Conservation (phyloP, 208 protist species). For the Endotrypanum monterogeii region DNA sequence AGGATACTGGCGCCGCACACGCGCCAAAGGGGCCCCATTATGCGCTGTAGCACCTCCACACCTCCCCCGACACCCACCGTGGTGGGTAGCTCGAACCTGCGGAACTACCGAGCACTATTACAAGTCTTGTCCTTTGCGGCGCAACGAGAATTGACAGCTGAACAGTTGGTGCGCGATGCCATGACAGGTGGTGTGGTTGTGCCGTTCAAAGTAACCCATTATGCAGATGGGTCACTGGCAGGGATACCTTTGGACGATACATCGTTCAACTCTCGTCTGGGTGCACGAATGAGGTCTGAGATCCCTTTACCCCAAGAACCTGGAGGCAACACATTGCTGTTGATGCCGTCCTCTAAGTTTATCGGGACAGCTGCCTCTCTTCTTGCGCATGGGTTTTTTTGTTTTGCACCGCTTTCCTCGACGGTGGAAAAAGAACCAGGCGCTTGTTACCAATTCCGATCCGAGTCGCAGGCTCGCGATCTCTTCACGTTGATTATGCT, state of each 20-base stretch:
- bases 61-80: neutral
- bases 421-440: constrained; percentile 32
- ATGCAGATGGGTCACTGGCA: neutral
- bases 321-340: constrained; percentile 9
- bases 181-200: constrained; percentile 64
- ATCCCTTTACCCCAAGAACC: neutral
- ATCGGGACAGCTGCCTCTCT: constrained; percentile 43
- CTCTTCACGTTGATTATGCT: constrained; percentile 56
- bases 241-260: neutral
- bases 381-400: constrained; percentile 64
- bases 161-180: constrained; percentile 55
- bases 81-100: constrained; percentile 31
- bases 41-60: constrained; percentile 5
- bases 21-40: neutral
- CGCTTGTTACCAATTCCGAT: constrained; percentile 16
- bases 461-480: constrained; percentile 56
- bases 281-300: neutral
- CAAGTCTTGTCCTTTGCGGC: constrained; percentile 66
- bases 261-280: neutral
- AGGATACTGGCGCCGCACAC: neutral
- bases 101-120: constrained; percentile 61
- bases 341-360: constrained; percentile 66
- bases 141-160: constrained; percentile 36
- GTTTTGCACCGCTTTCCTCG: constrained; percentile 43
- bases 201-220: constrained; percentile 28